phyloP scores from a whole-genome alignment of 768 basidiomycete genomes.

The Saitozyma sp. region DNA sequence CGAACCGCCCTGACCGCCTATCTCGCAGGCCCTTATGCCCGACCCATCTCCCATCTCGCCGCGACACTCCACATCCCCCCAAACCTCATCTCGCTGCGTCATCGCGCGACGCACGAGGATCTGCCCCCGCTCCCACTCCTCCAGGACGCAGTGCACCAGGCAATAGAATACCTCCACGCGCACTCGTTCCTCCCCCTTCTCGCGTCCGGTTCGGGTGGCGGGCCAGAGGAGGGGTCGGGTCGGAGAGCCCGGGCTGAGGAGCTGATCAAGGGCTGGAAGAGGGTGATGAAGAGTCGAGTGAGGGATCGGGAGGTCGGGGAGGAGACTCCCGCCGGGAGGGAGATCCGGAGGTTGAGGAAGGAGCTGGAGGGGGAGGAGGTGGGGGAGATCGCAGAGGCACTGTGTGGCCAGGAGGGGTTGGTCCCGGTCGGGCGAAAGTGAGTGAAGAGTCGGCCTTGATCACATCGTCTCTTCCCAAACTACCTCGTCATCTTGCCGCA shows the following conservation, averaged over 20 bases:
- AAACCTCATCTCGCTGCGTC: slow-evolving; percentile 88
- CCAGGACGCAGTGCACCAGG: slow-evolving; percentile 61
- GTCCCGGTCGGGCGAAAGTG: slow-evolving; percentile 85
- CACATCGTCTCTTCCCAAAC: not conserved
- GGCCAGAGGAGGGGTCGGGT: slow-evolving; percentile 52
- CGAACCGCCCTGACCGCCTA: not conserved
- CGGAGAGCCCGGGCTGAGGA: slow-evolving; percentile 65
- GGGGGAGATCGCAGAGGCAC: slow-evolving; percentile 65
- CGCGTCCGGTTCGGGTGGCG: slow-evolving; percentile 46
- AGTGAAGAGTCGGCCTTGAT: slow-evolving; percentile 38
- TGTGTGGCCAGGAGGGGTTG: slow-evolving; percentile 71
- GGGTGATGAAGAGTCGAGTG: slow-evolving; percentile 61
- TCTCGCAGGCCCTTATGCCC: slow-evolving; percentile 68
- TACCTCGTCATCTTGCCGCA: not conserved
- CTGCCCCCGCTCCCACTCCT: slow-evolving; percentile 79
- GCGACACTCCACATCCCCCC: slow-evolving; percentile 77
- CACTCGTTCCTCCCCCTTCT: slow-evolving; percentile 66
- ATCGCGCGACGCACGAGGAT: slow-evolving; percentile 95
- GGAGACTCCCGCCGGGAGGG: slow-evolving; percentile 49
- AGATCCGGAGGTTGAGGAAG: slow-evolving; percentile 50
- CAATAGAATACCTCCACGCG: slow-evolving; percentile 33
- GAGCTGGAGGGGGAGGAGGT: slow-evolving; percentile 64
- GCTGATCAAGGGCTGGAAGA: slow-evolving; percentile 41
- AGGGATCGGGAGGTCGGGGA: slow-evolving; percentile 53
- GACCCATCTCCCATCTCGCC: slow-evolving; percentile 86